Evolutionary conservation across 768 basidiomycete species (phyloP), one percentile per base, ranked within the genome.

Genomic region (Albatrellus ellisii): DNA sequence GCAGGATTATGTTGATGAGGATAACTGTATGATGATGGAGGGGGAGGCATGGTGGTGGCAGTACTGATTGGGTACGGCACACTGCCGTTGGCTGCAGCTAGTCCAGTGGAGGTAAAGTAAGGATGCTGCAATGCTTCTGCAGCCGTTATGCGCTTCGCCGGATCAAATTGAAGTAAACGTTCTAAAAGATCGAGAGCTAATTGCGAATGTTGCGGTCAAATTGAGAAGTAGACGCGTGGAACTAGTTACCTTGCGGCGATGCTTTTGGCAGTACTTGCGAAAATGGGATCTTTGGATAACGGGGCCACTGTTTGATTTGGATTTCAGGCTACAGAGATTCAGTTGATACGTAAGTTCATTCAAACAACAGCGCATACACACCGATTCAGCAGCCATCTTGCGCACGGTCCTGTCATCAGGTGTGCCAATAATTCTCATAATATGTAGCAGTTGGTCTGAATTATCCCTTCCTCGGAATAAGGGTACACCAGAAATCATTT

Each of bases 401-500:
- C 81, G 73, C 38, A 98, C 69, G 20, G 84, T 81, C 14, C 78
- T 72, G 38, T 97, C 89, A 44, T 84, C 79, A 2, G 95, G 95
- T 0, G 94, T 98, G 11, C 95, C 95, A 45, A 98, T 77, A 37
- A 98, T 87, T 54, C 91, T 75, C 80, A 98, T 92, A 56, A 99
- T 99, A 54, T 94, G 90, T 34, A 90, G 69, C n/a, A 99, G 68
- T 58, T 99, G 95, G 59, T 99, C 95, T 50, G 91, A 84, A 55
- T 97, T 97, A 59, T 98, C 95, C 48, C 94, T 69, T 17, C 95
- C 95, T 49, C 94, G 73, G 71, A 99, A 99, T 22, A 99, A 72
- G 21, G 95, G 95, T 4, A 91, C 83, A 1, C 95, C 95, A 15
- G 87, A 81, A 46, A 99, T 98, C 94, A 99, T 98, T 63, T 99